Evolutionary conservation across 805 yeast genomes (phyloP), one percentile per base, ranked within the genome.

Genomic region (Kodamaea laetipori): DNA sequence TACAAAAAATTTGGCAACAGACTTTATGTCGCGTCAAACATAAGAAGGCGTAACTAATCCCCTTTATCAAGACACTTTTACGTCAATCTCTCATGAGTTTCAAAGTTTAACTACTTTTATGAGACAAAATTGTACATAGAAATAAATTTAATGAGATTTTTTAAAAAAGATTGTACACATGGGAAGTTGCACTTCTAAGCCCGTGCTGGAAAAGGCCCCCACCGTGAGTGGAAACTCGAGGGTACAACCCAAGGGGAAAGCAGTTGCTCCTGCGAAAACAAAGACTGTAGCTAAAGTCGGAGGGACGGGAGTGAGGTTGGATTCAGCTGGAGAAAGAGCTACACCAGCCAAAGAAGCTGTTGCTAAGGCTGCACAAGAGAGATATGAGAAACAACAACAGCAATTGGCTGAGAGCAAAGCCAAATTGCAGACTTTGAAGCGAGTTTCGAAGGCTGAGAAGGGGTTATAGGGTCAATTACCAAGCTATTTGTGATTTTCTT

Each of bases 341-440:
- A 10, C 37, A 30, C 12, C 4, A 15, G 51, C 64, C 13, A 55
- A 50, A 37, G 63, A 54, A 15, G 73, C 73, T 2, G 71, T 63
- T 2, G 75, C 73, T 4, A 51, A 47, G 32, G 76, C 76, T 5
- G 75, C 75, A 1, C 69, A 70, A 41, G 56, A 50, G 26, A 48
- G 76, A 35, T 63, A 47, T 46, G 48, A 58, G 23, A 56, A 53
- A 34, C 63, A 58, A 18, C 66, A 66, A 41, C 58, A 57, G 18
- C 52, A 63, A 36, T 19, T 47, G 16, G 50, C 54, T 41, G 54
- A 54, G 13, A 66, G 73, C 41, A 53, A 55, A 45, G 61, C 52
- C 2, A 60, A 61, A 50, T 48, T 71, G 30, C 53, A 60, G 52
- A 54, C 60, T 12, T 58, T 65, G 68, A 49, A 56, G 36, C 53